Evolutionary conservation across 2,329 filamentous ascomycete genomes (phyloP).

Genomic region (Sporothrix mexicana): DNA sequence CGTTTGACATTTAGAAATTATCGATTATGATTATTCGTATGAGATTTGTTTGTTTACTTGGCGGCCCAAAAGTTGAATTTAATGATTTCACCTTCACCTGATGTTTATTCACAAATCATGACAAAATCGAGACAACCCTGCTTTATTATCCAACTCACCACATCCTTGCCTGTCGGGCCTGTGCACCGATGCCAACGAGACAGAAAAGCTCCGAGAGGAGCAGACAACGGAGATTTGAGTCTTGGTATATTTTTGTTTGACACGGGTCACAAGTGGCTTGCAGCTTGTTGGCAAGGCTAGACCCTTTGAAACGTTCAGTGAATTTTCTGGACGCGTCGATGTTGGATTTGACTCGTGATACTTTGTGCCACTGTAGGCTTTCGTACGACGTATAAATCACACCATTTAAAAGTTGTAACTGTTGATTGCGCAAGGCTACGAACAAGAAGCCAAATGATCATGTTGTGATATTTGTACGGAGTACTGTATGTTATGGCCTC

Average conservation of each 20-base stretch:
- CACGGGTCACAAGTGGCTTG: not conserved
- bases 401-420: no score
- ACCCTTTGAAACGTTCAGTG: not conserved
- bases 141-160: not conserved
- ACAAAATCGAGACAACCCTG: not conserved
- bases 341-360: no score
- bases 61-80: not conserved
- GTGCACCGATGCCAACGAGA: not conserved
- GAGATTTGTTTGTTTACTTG: not conserved
- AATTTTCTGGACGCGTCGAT: no score
- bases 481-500: not conserved
- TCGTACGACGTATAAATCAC: no score
- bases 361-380: no score
- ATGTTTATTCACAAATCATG: not conserved
- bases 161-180: not conserved
- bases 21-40: not conserved
- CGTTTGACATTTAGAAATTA: no score
- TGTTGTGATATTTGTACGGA: not conserved
- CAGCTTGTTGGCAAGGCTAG: not conserved
- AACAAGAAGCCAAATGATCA: not conserved
- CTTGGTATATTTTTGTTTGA: not conserved
- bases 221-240: not conserved
- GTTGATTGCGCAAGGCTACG: not conserved
- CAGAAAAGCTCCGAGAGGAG: not conserved
- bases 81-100: not conserved